Conservation (phyloP, 345 rosid species). For the Toxicodendron radicans region DNA sequence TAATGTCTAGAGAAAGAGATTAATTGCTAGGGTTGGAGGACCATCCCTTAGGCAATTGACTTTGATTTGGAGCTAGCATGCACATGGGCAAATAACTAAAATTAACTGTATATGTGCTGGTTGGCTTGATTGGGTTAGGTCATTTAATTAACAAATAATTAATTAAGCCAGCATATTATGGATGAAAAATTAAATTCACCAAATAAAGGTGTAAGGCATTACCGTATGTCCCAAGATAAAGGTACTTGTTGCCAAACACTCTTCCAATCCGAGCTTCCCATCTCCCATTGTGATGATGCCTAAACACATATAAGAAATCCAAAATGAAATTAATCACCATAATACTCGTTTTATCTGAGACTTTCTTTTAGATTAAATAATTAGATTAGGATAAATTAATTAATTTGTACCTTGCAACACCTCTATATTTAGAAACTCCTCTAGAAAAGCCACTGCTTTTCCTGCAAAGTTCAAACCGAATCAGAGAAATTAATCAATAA, state of each 20-base stretch:
- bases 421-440: slow-evolving; percentile 92
- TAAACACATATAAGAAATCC: neutral
- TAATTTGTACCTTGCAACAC: slow-evolving; percentile 75
- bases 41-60: neutral
- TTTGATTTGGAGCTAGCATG: neutral
- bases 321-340: neutral
- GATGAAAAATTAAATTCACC: too few relatives aligned
- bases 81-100: neutral
- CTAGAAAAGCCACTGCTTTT: slow-evolving; percentile 97
- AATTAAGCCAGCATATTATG: neutral
- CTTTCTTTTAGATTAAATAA: too few relatives aligned
- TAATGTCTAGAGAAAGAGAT: neutral
- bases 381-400: too few relatives aligned
- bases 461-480: slow-evolving; percentile 28
- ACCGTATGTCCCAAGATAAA: slow-evolving; percentile 77
- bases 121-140: neutral
- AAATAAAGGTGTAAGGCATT: neutral
- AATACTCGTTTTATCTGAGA: neutral
- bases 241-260: slow-evolving; percentile 75
- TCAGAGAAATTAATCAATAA: too few relatives aligned
- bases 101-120: neutral
- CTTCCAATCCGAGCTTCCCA: slow-evolving; percentile 87
- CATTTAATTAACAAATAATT: neutral
- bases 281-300: slow-evolving; percentile 82
- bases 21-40: neutral